Evolutionary conservation across 768 basidiomycete genomes (phyloP), one percentile per base, ranked within the genome.

Genomic region (Pleurotus giganteus): DNA sequence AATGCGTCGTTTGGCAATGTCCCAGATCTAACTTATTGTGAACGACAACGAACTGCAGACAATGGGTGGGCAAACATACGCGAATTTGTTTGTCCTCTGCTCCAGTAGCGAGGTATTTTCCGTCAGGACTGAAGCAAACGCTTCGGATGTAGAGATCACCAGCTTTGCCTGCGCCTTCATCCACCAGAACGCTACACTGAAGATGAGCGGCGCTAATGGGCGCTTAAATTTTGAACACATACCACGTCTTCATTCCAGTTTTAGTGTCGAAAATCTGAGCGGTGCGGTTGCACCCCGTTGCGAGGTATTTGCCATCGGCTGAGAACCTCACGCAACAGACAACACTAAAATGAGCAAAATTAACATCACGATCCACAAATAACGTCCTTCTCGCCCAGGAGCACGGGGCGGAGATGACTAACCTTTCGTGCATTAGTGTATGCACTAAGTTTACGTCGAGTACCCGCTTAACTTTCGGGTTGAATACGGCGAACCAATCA

Each of bases 241-340:
- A 94, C 94, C 89, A 91, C 17, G 86, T 89, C 71, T 91, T 92
- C 8, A 63, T 66, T 0, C 96, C 96, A 1, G 93, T 90, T 72
- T 90, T 89, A 31, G 89, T 89, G 68, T 98, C 94, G 66, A 91
- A 98, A 56, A 99, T 94, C 69, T 97, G 96, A 17, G 94, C 94
- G 0, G 91, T 91, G 21, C 91, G 78, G 69, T 97, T 96, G 71
- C 91, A 96, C 13, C 94, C 94, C 15, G 94, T 95, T 4, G 90
- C 96, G 29, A 98, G 80, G 61, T 79, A 90, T 67, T 89, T 90
- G 26, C 96, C 96, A 67, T 98, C 94, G 12, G 89, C 83, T 4
- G 94, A 96, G 71, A 98, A 98, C 58, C 88, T 84, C 17, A 98
- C 96, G 65, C 95, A 97, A 68, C 96, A 98, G 0, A 81, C 79